Evolutionary conservation across 2,329 filamentous ascomycete genomes (phyloP), one percentile per base, ranked within the genome.

Genomic region (Orbilia oligospora): DNA sequence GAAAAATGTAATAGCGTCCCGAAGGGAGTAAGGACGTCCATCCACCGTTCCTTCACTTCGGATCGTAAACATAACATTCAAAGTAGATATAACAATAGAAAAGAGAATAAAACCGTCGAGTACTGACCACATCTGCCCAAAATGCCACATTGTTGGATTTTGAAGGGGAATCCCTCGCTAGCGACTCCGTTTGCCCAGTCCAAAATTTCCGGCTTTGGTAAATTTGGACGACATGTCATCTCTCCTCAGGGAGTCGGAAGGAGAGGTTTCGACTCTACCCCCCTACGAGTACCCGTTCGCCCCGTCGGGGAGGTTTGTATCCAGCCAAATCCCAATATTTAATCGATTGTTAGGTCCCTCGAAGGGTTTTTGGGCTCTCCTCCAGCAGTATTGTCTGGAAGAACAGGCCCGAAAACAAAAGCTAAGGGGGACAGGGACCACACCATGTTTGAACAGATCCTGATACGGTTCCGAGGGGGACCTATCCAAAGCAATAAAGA

Each of bases 121-220:
- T 5, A 46, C 8, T 8, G 44, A 8, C 18, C n/a, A n/a, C 44
- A 46, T 46, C 5, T 20, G 44, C 44, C 30, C 41, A 46, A 38
- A 33, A 65, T 24, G 56, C 46, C 46, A 61, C 30, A 65, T 53
- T 65, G 68, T 71, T 64, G 61, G 49, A 66, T 53, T 51, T 61
- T 24, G 63, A 49, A 68, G 10, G 49, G 38, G 41, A 22, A 48
- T 61, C 58, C 49, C 66, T 63, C 33, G 41, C 53, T 66, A 68
- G 71, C 71, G 53, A 67, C 66, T 56, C 53, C 71, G 75, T 78
- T 78, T 78, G 75, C 63, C 63, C 63, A 64, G 63, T 55, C 63
- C 53, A 68, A 72, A 78, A 78, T 78, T 78, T 78, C 75, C 75
- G 56, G 75, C 75, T 78, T 78, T 65, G 75, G 75, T 78, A 78